Percentiles rank a stretch among this genome's conserved stretches.
Conservation (phyloP, 202 grass and related monocot genomes). For the Schoenoplectus triqueter region DNA sequence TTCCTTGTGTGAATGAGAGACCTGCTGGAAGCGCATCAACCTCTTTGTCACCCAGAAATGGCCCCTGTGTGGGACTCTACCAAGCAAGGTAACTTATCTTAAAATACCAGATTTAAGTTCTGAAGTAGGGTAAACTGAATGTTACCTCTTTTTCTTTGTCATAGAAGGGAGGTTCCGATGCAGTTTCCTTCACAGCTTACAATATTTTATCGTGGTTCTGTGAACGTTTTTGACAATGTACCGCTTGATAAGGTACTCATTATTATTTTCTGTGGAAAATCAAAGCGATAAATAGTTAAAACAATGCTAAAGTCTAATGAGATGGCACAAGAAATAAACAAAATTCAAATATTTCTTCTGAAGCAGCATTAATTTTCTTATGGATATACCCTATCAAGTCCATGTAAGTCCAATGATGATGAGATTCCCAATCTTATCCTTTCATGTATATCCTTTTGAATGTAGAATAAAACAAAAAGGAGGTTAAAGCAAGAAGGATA, state of each 20-base stretch:
- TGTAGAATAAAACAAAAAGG: slow-evolving; percentile 19
- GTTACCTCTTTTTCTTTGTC: not conserved
- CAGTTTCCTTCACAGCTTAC: slow-evolving; percentile 35
- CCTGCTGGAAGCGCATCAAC: slow-evolving; percentile 19
- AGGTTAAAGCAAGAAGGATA: not conserved
- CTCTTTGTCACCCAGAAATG: slow-evolving; percentile 22
- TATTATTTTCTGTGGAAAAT: slow-evolving; percentile 33
- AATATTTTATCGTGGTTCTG: slow-evolving; percentile 41
- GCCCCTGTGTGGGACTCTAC: slow-evolving; percentile 16
- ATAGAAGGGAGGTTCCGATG: slow-evolving; percentile 18
- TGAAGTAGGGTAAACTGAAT: not conserved
- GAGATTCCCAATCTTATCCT: slow-evolving; percentile 23
- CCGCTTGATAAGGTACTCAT: slow-evolving; percentile 39
- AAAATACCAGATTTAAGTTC: not conserved
- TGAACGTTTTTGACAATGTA: slow-evolving; percentile 41
- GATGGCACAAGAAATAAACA: not conserved
- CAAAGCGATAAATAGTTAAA: not conserved
- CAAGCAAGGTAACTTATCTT: slow-evolving; percentile 30
- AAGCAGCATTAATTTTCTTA: not conserved
- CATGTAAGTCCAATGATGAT: not conserved
- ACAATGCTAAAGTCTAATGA: slow-evolving; percentile 2
- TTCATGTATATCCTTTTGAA: slow-evolving; percentile 1
- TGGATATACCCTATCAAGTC: slow-evolving; percentile 18
- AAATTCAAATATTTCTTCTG: not conserved
- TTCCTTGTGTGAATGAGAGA: slow-evolving; percentile 9